Percentiles rank a stretch among this genome's conserved stretches.
Evolutionary conservation across 2,329 filamentous ascomycete genomes (phyloP).

Genomic region (Escovopsis sp.): DNA sequence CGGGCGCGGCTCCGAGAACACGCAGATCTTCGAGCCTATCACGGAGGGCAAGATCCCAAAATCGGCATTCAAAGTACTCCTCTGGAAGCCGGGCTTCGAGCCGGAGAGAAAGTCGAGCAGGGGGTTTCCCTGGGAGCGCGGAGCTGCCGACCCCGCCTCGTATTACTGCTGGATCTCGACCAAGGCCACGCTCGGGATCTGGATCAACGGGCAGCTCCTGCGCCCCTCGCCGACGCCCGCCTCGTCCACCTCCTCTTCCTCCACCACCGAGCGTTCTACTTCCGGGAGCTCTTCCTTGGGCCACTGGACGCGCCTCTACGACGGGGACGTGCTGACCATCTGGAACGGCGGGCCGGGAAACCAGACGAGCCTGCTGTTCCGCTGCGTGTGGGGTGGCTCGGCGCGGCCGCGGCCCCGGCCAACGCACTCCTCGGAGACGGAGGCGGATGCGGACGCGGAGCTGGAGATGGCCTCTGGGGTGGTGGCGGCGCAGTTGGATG

Average conservation of each 20-base stretch:
- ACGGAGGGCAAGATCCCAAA: conserved; percentile 64
- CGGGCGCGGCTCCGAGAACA: conserved; percentile 58
- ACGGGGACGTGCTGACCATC: conserved; percentile 62
- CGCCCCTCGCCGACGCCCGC: conserved; percentile 35
- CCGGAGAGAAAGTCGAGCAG: conserved; percentile 36
- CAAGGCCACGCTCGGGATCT: conserved; percentile 60
- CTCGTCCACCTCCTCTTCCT: no score
- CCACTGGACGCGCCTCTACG: conserved; percentile 54
- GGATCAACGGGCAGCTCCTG: conserved; percentile 58
- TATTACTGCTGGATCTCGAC: conserved; percentile 64
- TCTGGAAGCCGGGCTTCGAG: conserved; percentile 57
- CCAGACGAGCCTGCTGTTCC: conserved; percentile 33
- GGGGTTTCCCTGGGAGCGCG: conserved; percentile 27
- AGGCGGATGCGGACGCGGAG: conserved; percentile 8
- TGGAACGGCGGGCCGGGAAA: conserved; percentile 37
- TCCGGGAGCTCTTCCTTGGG: conserved; percentile 37
- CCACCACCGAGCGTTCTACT: no score
- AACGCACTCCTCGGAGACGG: no score
- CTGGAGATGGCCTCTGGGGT: conserved; percentile 22
- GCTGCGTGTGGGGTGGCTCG: conserved; percentile 42
- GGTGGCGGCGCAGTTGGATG: conserved; percentile 31
- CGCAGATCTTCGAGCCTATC: conserved; percentile 44
- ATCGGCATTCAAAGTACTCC: conserved; percentile 61
- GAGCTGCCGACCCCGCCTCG: conserved; percentile 30
- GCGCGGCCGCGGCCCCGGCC: conserved; percentile 23